Conservation (phyloP, 1,284 basidiomycete species). For the Microbotryomycetes sp. region DNA sequence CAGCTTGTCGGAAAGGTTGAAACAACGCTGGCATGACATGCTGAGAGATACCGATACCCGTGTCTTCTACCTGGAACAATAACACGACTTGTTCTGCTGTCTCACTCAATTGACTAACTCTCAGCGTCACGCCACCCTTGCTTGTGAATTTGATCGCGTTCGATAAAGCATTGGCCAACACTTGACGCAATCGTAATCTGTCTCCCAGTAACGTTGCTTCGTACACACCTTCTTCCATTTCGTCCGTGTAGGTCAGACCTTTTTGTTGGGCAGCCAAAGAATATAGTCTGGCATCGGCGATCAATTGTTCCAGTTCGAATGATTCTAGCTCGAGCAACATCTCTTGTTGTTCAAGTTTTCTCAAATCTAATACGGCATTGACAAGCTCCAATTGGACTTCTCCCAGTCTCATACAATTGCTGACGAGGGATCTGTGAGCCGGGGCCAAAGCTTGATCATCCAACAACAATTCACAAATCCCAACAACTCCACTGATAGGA, state of each 20-base stretch:
- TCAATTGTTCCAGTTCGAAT: slow-evolving; percentile 40
- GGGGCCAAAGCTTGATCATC: slow-evolving; percentile 16
- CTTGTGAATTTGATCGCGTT: slow-evolving; percentile 44
- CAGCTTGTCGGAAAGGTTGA: slow-evolving; percentile 33
- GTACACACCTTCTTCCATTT: slow-evolving; percentile 17
- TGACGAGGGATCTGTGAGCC: slow-evolving; percentile 16
- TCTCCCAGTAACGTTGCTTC: slow-evolving; percentile 33
- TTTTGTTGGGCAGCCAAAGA: slow-evolving; percentile 41
- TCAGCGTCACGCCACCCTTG: slow-evolving; percentile 40
- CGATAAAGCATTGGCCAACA: slow-evolving; percentile 35
- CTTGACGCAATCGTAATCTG: slow-evolving; percentile 34
- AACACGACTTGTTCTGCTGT: slow-evolving; percentile 33
- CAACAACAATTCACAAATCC: slow-evolving; percentile 33
- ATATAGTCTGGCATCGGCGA: slow-evolving; percentile 41
- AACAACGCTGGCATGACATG: slow-evolving; percentile 38
- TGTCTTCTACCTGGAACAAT: slow-evolving; percentile 40
- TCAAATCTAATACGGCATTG: slow-evolving; percentile 35
- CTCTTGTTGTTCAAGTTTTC: slow-evolving; percentile 42
- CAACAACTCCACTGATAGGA: slow-evolving; percentile 28
- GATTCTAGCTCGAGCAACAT: slow-evolving; percentile 41
- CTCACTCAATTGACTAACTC: slow-evolving; percentile 35
- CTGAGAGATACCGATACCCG: slow-evolving; percentile 41
- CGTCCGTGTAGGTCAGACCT: slow-evolving; percentile 40
- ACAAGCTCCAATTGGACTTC: slow-evolving; percentile 34
- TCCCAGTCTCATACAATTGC: slow-evolving; percentile 29